phyloP scores from a whole-genome alignment of 371 early-diverging fungal species.

The Syncephalastrum monosporum region DNA sequence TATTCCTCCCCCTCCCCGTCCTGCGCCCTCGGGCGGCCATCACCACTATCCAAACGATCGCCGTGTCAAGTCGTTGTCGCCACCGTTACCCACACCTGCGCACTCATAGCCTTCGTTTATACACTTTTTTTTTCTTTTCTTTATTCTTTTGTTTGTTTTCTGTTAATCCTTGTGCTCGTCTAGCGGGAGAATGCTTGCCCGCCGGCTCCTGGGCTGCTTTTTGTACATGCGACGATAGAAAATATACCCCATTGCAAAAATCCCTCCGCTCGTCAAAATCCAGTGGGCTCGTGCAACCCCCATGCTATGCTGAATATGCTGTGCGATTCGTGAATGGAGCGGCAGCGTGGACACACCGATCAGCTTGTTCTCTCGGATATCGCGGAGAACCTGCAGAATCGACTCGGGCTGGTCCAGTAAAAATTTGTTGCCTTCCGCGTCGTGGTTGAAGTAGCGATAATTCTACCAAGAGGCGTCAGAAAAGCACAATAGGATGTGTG shows the following conservation, averaged over 20 bases:
- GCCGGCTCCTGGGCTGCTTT: conserved; percentile 1
- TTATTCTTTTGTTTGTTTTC: too few relatives aligned
- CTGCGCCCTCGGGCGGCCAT: neutral
- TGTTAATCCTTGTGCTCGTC: conserved; percentile 1
- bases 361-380: conserved; percentile 9
- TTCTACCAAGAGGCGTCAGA: conserved; percentile 9
- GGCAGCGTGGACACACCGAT: conserved; percentile 21
- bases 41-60: conserved; percentile 1
- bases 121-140: too few relatives aligned
- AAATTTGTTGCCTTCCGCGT: conserved; percentile 12
- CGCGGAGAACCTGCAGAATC: conserved; percentile 11
- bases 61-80: conserved; percentile 14
- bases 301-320: conserved; percentile 13
- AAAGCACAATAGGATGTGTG: neutral
- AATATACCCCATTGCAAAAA: conserved; percentile 17
- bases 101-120: too few relatives aligned
- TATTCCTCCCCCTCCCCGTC: conserved; percentile 20
- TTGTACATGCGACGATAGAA: conserved; percentile 15
- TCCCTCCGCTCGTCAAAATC: conserved; percentile 21
- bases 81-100: neutral
- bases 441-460: conserved; percentile 12
- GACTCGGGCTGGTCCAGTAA: conserved; percentile 16
- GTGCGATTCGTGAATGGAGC: conserved; percentile 14
- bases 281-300: conserved; percentile 22
- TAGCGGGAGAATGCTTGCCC: conserved; percentile 12